These are phyloP conservation scores for Rhizomucor miehei DNA, from an alignment of 371 early-diverging fungal genomes.

Conservation along the genomic window DNA sequence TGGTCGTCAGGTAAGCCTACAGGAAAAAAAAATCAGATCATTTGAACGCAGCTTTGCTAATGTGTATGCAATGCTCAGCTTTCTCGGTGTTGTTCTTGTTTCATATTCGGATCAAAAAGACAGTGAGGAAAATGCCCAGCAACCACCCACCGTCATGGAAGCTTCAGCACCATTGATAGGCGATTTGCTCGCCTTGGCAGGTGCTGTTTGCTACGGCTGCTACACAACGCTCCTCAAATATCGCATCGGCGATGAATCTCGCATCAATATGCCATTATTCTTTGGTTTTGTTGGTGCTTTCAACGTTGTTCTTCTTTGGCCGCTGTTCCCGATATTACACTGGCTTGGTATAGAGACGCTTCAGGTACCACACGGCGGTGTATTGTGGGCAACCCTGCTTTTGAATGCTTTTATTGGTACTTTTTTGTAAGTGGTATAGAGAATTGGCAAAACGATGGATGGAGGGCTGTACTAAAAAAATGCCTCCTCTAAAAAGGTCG, in stretches of 20 bases:
- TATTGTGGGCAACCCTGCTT: constrained; percentile 59
- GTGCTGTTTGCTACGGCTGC: constrained; percentile 78
- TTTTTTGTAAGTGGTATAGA: constrained; percentile 43
- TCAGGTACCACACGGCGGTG: constrained; percentile 54
- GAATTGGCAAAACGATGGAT: too few species aligned
- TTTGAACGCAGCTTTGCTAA: neutral
- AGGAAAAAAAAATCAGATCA: neutral
- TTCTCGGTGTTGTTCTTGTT: constrained; percentile 60
- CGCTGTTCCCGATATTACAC: constrained; percentile 65
- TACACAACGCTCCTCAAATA: constrained; percentile 75
- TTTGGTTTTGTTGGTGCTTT: constrained; percentile 83
- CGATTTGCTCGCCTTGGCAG: constrained; percentile 66
- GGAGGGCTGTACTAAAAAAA: too few species aligned
- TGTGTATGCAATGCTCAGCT: constrained; percentile 20
- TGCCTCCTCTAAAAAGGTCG: constrained; percentile 48
- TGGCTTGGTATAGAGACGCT: constrained; percentile 66
- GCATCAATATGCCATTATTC: constrained; percentile 75
- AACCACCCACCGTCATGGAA: constrained; percentile 1
- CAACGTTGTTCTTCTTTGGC: constrained; percentile 70
- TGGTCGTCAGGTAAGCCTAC: constrained; percentile 45
- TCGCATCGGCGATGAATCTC: constrained; percentile 66
- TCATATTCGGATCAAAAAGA: constrained; percentile 39
- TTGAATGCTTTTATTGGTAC: constrained; percentile 80
- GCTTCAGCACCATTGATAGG: constrained; percentile 50
- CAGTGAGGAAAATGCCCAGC: neutral